These are phyloP conservation scores for Macrotyloma uniflorum DNA, from an alignment of 306 rosid genomes.

Conservation along the genomic window DNA sequence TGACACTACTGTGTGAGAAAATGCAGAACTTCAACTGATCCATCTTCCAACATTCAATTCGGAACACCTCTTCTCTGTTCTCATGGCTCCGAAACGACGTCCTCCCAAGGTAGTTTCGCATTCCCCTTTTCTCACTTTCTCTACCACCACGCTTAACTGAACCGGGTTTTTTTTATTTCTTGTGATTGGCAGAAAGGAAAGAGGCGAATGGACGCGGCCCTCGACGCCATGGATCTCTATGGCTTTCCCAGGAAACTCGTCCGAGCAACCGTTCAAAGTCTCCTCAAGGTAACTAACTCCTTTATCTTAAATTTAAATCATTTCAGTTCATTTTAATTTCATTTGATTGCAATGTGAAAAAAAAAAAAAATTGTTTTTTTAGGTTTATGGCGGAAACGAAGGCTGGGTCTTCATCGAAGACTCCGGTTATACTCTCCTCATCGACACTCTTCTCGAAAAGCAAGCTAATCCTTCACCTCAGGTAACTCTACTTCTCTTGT, in stretches of 20 bases:
- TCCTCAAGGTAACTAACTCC: constrained; percentile 36
- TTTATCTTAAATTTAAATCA: background rate
- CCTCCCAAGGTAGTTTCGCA: background rate
- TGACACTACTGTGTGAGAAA: background rate
- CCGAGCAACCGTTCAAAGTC: constrained; percentile 39
- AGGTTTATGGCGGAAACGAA: constrained; percentile 54
- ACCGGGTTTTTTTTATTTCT: background rate
- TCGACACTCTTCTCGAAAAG: constrained; percentile 49
- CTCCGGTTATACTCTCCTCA: constrained; percentile 46
- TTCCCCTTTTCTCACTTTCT: background rate
- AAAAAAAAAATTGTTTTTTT: background rate
- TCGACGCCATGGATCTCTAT: constrained; percentile 53
- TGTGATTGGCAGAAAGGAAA: constrained; percentile 16
- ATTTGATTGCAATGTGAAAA: background rate
- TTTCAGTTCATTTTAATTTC: background rate
- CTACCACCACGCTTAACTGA: background rate
- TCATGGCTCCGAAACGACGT: background rate
- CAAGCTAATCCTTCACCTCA: background rate
- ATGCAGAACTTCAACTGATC: too few relatives aligned
- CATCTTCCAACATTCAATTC: background rate
- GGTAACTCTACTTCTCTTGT: background rate
- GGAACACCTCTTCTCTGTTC: background rate
- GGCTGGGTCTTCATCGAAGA: constrained; percentile 71
- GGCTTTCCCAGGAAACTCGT: constrained; percentile 47
- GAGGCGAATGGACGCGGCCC: constrained; percentile 62